Base-by-base conservation (phyloP, 192 early-diverging fungal genomes). In the Pilaira anomala region DNA sequence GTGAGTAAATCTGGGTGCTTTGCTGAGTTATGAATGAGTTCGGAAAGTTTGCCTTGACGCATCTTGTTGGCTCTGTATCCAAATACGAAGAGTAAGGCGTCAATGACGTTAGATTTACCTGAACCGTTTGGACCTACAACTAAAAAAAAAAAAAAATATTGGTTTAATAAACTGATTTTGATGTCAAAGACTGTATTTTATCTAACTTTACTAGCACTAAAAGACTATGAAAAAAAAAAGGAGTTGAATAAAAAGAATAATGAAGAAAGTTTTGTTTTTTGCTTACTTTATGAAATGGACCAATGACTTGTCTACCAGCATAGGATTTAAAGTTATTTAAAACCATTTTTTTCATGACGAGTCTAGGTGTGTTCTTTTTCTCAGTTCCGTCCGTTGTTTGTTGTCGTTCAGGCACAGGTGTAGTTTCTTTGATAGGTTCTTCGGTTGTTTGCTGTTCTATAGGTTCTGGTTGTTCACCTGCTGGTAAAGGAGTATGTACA, bases 41-140 rank as follows among this genome's bases (percentile, higher is more conserved):
- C 91, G 0, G 90, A 92, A 21, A 98, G 75, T 65, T 94, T 96
- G n/a, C 85, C 91, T 68, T 99, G 97, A 33, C 95, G 84, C 83
- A 99, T 93, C 74, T 98, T 98, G 79, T 88, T 93, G 5, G 97
- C 95, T 46, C 93, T 85, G 78, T 93, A 97, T 16, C 97, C 97
- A 87, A 99, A 99, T 39, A 99, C 97, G 74, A 99, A 99, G 28
- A 99, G 74, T 51, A 99, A 78, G 0, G 94, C 89, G 67, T 99
- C 97, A 60, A 99, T 98, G 12, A 99, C 97, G 67, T 98, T 99
- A 25, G 93, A 96, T 79, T 99, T 99, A 48, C 96, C 97, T 12
- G 93, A 96, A 28, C 96, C 96, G 60, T 99, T 99, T 2, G 95
- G 97, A 5, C 97, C 97, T 12, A 98, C 96, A 51, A 99, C 83